Percentiles rank a stretch among this genome's conserved stretches.
These are phyloP conservation scores for Phytophthora fragariae DNA, from an alignment of 352 stramenopile genomes.

Conservation along the genomic window DNA sequence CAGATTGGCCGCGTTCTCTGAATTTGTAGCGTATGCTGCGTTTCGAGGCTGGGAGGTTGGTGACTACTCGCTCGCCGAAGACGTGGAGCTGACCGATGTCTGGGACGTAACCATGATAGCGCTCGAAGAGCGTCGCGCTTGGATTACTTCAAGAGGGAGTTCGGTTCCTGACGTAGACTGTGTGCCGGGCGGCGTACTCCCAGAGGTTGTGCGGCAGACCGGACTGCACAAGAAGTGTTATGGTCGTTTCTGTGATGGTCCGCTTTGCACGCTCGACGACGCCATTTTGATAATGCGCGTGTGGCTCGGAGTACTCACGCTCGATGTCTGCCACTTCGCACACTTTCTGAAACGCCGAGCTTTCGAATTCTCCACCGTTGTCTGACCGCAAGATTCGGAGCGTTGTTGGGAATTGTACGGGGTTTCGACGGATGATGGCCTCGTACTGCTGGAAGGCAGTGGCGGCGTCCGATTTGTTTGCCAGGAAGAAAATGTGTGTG, in stretches of 20 bases:
- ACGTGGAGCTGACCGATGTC: not conserved
- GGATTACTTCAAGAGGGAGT: not conserved
- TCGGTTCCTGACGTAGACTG: slow-evolving; percentile 6
- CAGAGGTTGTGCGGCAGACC: slow-evolving; percentile 10
- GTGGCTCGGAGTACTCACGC: slow-evolving; percentile 10
- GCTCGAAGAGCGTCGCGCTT: not conserved
- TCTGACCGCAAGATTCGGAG: slow-evolving; percentile 7
- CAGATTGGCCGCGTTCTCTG: not conserved
- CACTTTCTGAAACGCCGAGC: not conserved
- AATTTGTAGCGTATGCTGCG: slow-evolving; percentile 11
- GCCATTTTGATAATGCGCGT: slow-evolving; percentile 19
- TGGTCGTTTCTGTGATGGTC: not conserved
- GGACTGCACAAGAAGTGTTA: not conserved
- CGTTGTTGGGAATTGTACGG: no score
- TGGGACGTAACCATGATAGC: no score
- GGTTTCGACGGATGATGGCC: not conserved
- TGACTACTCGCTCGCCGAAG: slow-evolving; percentile 3
- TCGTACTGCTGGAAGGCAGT: not conserved
- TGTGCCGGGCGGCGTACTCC: slow-evolving; percentile 6
- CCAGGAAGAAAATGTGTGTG: slow-evolving; percentile 16
- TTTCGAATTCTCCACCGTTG: slow-evolving; percentile 13
- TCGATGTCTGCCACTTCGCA: not conserved
- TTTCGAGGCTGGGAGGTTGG: not conserved
- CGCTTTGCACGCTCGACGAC: slow-evolving; percentile 11
- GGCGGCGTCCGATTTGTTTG: not conserved